These are phyloP conservation scores for Trebouxia sp. DNA, from an alignment of 139 green algal species.

Conservation along the genomic window DNA sequence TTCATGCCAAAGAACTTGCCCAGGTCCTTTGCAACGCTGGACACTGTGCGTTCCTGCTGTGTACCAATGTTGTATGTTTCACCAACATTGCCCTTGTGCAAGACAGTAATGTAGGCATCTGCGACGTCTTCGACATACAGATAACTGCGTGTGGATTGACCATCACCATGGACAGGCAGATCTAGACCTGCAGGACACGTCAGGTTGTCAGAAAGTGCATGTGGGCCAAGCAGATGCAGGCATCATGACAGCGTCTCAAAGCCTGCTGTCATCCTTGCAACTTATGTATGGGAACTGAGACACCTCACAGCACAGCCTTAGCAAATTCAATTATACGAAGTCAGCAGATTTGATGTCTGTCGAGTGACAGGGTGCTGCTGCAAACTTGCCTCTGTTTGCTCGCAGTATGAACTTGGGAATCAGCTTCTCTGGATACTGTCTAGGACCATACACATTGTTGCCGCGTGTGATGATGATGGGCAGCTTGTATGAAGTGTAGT, in stretches of 20 bases:
- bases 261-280: no score
- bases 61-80: slow-evolving; percentile 98
- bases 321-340: no score
- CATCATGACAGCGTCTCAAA: no score
- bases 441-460: slow-evolving; percentile 98
- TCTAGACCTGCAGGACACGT: neutral
- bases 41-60: slow-evolving; percentile 85
- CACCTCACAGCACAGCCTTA: neutral
- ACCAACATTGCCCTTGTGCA: slow-evolving; percentile 73
- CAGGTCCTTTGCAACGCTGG: slow-evolving; percentile 80
- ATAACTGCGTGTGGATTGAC: slow-evolving; percentile 59
- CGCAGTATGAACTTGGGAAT: slow-evolving; percentile 85
- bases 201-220: no score
- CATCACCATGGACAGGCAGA: slow-evolving; percentile 72
- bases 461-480: slow-evolving; percentile 93
- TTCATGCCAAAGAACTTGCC: slow-evolving; percentile 53
- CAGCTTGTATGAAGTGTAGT: slow-evolving; percentile 80
- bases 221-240: no score
- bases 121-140: slow-evolving; percentile 94
- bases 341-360: neutral
- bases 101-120: slow-evolving; percentile 83
- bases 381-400: slow-evolving; percentile 51
- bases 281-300: no score
- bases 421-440: slow-evolving; percentile 93
- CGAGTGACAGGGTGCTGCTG: neutral